These are phyloP conservation scores for Fusarium nisikadoi DNA, from an alignment of 2,329 filamentous ascomycete genomes.

Conservation along the genomic window DNA sequence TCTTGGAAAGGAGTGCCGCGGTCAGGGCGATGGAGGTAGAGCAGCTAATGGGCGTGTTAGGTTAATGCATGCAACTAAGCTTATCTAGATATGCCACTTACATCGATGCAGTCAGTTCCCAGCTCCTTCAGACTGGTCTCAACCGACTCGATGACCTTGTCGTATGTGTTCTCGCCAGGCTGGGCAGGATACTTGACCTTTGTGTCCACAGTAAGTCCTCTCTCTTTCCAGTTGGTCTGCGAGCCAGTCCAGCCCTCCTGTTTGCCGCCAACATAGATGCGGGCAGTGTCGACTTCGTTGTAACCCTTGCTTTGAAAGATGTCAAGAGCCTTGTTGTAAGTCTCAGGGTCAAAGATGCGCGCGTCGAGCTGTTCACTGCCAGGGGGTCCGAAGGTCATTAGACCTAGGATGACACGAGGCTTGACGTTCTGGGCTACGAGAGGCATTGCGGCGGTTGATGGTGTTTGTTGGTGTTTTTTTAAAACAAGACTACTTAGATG, in stretches of 20 bases:
- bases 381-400: constrained; percentile 86
- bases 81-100: constrained; percentile 48
- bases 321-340: constrained; percentile 78
- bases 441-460: constrained; percentile 54
- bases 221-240: constrained; percentile 77
- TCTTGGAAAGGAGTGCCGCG: constrained; percentile 79
- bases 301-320: constrained; percentile 82
- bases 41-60: constrained; percentile 44
- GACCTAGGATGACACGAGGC: constrained; percentile 80
- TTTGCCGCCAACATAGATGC: constrained; percentile 74
- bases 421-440: constrained; percentile 59
- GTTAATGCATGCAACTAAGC: constrained; percentile 9
- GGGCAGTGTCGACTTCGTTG: constrained; percentile 86
- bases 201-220: constrained; percentile 81
- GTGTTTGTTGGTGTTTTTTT: background rate
- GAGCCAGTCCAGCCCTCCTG: constrained; percentile 84
- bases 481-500: background rate
- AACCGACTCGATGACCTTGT: constrained; percentile 71
- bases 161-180: constrained; percentile 69
- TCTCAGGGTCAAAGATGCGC: constrained; percentile 73
- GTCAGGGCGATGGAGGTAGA: constrained; percentile 58
- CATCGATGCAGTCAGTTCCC: constrained; percentile 77
- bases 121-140: constrained; percentile 77
- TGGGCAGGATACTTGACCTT: constrained; percentile 74
- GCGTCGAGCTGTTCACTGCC: constrained; percentile 67